phyloP scores from a whole-genome alignment of 2,329 filamentous ascomycete genomes.

The Penicillium sp. region DNA sequence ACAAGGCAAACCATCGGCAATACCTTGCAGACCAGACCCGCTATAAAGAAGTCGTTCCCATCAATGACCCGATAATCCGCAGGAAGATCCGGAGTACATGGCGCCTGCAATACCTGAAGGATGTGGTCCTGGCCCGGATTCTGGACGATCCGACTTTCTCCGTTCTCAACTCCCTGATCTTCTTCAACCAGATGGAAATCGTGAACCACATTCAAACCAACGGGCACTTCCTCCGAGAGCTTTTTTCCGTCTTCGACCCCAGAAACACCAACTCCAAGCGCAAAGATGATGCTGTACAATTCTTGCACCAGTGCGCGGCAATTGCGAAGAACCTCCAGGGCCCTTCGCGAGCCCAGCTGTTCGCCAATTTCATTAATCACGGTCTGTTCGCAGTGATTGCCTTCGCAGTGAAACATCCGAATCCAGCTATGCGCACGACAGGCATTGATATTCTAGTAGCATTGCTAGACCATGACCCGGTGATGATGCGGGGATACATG shows the following conservation, averaged over 20 bases:
- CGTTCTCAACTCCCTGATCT: slow-evolving; percentile 95
- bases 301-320: slow-evolving; percentile 92
- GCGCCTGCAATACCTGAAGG: slow-evolving; percentile 92
- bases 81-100: slow-evolving; percentile 96
- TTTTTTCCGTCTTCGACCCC: slow-evolving; percentile 80
- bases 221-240: slow-evolving; percentile 71
- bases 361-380: slow-evolving; percentile 84
- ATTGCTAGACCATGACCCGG: slow-evolving; percentile 91
- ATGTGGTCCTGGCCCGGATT: slow-evolving; percentile 95
- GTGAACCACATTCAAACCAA: slow-evolving; percentile 91
- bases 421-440: slow-evolving; percentile 82
- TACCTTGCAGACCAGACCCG: slow-evolving; percentile 85
- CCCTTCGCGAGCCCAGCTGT: slow-evolving; percentile 74
- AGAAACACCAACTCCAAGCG: slow-evolving; percentile 64
- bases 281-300: slow-evolving; percentile 91
- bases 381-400: slow-evolving; percentile 88
- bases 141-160: slow-evolving; percentile 97
- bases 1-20: slow-evolving; percentile 95
- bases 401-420: slow-evolving; percentile 81
- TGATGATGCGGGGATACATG: slow-evolving; percentile 90
- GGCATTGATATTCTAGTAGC: slow-evolving; percentile 92
- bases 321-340: slow-evolving; percentile 94
- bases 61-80: slow-evolving; percentile 76
- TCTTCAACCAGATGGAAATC: slow-evolving; percentile 98
- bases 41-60: slow-evolving; percentile 94